Percentiles rank a stretch among this genome's conserved stretches.
Conservation (phyloP, 2,329 filamentous ascomycete species). For the Zymoseptoria passerinii region DNA sequence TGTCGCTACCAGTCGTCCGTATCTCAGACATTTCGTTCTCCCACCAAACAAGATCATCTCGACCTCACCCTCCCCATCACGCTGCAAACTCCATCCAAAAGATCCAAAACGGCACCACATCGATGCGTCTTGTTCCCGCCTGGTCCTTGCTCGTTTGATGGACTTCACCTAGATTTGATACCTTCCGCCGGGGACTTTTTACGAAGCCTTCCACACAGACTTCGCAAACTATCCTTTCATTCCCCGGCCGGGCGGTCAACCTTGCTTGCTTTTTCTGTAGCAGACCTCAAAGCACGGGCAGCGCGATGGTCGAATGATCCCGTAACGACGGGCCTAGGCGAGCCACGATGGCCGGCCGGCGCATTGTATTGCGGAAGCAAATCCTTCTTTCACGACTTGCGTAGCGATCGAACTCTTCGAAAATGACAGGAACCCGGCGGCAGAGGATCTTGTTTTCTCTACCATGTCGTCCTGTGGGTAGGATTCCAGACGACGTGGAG, state of each 20-base stretch:
- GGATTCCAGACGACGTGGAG: neutral
- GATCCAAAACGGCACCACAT: neutral
- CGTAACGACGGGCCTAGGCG: neutral
- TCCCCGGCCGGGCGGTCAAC: neutral
- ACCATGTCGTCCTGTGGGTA: neutral
- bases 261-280: neutral
- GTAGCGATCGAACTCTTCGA: no score
- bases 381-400: no score
- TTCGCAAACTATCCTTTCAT: neutral
- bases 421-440: neutral
- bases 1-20: no score
- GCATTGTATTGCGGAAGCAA: neutral
- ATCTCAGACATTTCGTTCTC: no score
- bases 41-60: neutral
- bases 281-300: neutral
- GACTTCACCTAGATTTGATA: neutral
- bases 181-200: neutral
- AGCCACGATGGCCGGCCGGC: neutral
- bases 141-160: neutral
- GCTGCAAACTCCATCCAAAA: neutral
- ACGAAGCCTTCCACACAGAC: neutral
- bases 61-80: neutral
- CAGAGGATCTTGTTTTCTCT: neutral
- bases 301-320: neutral
- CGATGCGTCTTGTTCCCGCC: neutral